These are phyloP conservation scores for Solidago caesia DNA, from an alignment of 129 eudicot genomes.

Conservation along the genomic window DNA sequence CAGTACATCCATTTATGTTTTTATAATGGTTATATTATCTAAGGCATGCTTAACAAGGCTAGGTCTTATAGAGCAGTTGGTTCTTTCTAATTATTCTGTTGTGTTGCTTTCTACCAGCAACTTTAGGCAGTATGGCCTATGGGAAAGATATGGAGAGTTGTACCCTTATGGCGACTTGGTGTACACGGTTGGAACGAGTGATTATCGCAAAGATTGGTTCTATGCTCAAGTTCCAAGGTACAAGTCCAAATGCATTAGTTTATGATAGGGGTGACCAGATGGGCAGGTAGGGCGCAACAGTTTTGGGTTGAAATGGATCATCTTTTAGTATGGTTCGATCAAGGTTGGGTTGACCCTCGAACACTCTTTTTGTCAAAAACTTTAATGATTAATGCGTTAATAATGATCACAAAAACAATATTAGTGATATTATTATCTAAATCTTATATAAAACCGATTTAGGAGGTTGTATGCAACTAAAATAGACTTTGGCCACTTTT, in stretches of 20 bases:
- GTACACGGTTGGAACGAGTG: conserved; percentile 53
- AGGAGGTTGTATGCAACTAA: too few species aligned
- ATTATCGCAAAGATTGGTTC: conserved; percentile 59
- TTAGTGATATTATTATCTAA: too few species aligned
- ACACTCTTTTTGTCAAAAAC: too few species aligned
- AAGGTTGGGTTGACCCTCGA: not conserved
- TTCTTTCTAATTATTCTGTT: conserved; percentile 1
- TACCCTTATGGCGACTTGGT: conserved; percentile 49
- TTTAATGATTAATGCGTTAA: not conserved
- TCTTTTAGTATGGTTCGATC: not conserved
- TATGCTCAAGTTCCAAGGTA: conserved; percentile 68
- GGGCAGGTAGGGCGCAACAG: not conserved
- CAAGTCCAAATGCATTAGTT: conserved; percentile 11
- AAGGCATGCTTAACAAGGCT: not conserved
- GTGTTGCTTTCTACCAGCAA: conserved; percentile 32
- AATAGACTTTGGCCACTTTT: too few species aligned
- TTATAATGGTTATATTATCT: too few species aligned
- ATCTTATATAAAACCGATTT: too few species aligned
- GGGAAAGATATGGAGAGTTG: conserved; percentile 59
- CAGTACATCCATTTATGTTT: too few species aligned
- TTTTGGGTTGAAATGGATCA: not conserved
- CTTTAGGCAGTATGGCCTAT: conserved; percentile 66
- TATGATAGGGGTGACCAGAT: not conserved
- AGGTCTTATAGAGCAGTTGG: not conserved
- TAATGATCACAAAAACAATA: not conserved